Evolutionary conservation across 2,329 filamentous ascomycete species (phyloP).

Genomic region (Penicillium rolfsii): DNA sequence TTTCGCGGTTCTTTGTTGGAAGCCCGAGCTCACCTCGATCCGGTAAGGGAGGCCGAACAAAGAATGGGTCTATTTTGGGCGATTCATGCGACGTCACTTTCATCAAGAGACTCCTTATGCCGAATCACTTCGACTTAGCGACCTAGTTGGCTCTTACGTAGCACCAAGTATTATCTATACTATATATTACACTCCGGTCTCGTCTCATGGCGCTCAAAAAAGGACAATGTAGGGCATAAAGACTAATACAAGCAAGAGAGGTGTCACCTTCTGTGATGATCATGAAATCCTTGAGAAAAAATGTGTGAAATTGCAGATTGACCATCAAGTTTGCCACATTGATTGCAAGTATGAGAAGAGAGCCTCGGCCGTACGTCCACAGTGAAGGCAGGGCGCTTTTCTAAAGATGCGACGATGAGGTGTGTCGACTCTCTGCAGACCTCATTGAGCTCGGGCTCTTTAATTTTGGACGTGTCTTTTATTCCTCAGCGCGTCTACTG

Average conservation of each 20-base stretch:
- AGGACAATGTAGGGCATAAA: neutral
- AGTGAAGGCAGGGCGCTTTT: neutral
- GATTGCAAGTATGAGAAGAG: slow-evolving; percentile 1
- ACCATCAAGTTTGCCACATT: neutral
- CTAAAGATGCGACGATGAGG: neutral
- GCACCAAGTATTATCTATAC: neutral
- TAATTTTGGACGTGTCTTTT: neutral
- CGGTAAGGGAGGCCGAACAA: neutral
- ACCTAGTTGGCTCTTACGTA: neutral
- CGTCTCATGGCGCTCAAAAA: neutral
- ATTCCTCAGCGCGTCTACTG: slow-evolving; percentile 1
- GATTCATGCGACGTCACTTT: too few species aligned
- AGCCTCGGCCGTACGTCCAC: neutral
- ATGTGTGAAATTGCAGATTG: neutral
- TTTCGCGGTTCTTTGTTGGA: neutral
- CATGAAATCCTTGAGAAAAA: neutral
- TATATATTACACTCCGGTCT: neutral
- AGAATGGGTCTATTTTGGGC: too few species aligned
- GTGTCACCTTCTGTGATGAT: neutral
- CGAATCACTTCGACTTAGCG: neutral
- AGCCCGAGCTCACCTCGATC: neutral
- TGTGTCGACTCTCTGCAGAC: neutral
- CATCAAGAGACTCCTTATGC: neutral
- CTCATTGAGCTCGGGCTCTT: neutral
- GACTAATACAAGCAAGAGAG: neutral